Base-by-base conservation (phyloP, 441 rosid species). In the Flueggea neowawraea region DNA sequence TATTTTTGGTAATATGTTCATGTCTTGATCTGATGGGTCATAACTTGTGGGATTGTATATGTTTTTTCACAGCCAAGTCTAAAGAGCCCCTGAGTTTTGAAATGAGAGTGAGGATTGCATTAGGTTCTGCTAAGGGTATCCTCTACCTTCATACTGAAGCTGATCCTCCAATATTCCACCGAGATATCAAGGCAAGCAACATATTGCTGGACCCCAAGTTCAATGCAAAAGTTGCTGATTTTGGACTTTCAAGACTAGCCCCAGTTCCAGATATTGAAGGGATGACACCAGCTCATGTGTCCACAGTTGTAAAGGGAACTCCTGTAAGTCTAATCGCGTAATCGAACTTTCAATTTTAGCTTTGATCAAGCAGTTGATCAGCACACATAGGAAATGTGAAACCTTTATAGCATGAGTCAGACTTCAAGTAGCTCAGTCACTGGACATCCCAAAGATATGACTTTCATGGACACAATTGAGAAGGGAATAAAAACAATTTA, bases 251-350 rank as follows among this genome's bases (percentile, higher is more conserved):
- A 11, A 80, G 86, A 68, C 95, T 95, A 14, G 99, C 99, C 17
- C 98, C 98, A 8, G 89, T 86, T 65, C 96, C 95, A 31, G 86
- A 90, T 75, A 53, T 80, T 60, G 95, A 91, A 75, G 96, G 97
- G 54, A 54, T 59, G 53, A 66, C 75, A 54, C 93, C 96, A 10
- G 86, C 70, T 66, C 98, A 95, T 70, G 91, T 91, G 31, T 95
- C 99, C 54, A 95, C 99, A 3, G 97, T 90, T 61, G 99, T 95
- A 10, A 91, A 90, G 73, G 98, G 99, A 43, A 95, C 99, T 61
- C 99, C 97, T 12, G 97, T 95, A 77, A 80, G 80, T 69, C 59
- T 62, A 22, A 31, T 22, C 31, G 49, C 39, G 8, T 45, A 45
- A 33, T 33, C 39, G 6, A 33, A 33, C 6, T 33, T 33, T 33